These are phyloP conservation scores for Mucor sp. DNA, from an alignment of 371 early-diverging fungal species.

Conservation along the genomic window DNA sequence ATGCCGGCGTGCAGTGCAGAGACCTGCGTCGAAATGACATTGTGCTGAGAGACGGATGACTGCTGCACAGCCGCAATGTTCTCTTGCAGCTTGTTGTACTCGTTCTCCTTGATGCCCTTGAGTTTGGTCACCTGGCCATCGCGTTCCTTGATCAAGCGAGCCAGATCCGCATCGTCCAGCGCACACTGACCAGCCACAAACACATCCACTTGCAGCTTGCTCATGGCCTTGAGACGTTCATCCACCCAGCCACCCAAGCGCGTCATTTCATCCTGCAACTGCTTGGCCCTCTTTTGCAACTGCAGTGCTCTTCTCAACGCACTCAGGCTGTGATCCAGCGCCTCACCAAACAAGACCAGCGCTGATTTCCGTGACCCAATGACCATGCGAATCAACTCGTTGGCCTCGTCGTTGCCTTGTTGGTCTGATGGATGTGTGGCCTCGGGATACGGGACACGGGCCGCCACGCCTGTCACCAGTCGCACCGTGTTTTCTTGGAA, in stretches of 20 bases:
- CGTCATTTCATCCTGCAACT: slow-evolving; percentile 37
- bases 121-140: slow-evolving; percentile 33
- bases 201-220: slow-evolving; percentile 33
- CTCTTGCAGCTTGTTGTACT: slow-evolving; percentile 25
- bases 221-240: slow-evolving; percentile 26
- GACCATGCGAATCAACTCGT: slow-evolving; percentile 33
- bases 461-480: slow-evolving; percentile 31
- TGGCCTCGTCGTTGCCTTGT: slow-evolving; percentile 36
- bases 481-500: slow-evolving; percentile 41
- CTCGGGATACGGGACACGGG: slow-evolving; percentile 40
- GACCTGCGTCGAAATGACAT: background rate
- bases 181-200: slow-evolving; percentile 26
- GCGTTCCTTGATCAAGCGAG: slow-evolving; percentile 30
- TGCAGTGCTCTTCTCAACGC: slow-evolving; percentile 40
- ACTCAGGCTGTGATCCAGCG: slow-evolving; percentile 40
- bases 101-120: slow-evolving; percentile 30
- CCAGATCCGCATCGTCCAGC: slow-evolving; percentile 31
- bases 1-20: slow-evolving; percentile 7
- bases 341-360: slow-evolving; percentile 37
- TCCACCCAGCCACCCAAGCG: slow-evolving; percentile 35
- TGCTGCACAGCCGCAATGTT: slow-evolving; percentile 12
- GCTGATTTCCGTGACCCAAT: slow-evolving; percentile 35
- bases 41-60: slow-evolving; percentile 1
- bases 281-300: slow-evolving; percentile 30
- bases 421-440: slow-evolving; percentile 25